A percentile compares a stretch with the other conserved stretches of the same genome.
These are phyloP conservation scores for Zygoascus bituminiphila DNA, from an alignment of 805 yeast genomes.

Conservation along the genomic window DNA sequence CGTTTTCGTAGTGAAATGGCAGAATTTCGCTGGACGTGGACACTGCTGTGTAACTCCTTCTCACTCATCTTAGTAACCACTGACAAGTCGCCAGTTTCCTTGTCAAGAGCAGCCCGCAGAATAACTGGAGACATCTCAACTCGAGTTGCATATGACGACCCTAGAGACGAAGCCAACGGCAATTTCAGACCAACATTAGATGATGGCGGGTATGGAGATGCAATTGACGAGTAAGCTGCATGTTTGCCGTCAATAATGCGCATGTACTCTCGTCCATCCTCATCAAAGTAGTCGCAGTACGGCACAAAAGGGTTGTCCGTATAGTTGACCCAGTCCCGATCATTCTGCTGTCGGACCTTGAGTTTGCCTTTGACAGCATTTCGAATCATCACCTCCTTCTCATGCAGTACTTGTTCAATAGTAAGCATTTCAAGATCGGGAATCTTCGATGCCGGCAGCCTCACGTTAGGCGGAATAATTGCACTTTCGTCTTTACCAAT, in stretches of 20 bases:
- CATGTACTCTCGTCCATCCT: conserved; percentile 25
- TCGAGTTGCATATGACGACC: conserved; percentile 21
- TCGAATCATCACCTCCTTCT: conserved; percentile 68
- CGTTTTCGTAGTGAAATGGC: conserved; percentile 53
- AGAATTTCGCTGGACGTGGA: conserved; percentile 21
- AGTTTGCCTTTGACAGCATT: conserved; percentile 82
- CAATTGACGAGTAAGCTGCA: conserved; percentile 73
- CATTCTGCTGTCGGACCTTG: conserved; percentile 56
- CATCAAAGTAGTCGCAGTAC: conserved; percentile 57
- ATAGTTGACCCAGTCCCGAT: conserved; percentile 64
- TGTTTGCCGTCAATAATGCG: conserved; percentile 48
- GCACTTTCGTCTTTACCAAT: conserved; percentile 6
- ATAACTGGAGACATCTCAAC: conserved; percentile 21
- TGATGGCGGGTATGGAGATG: conserved; percentile 37
- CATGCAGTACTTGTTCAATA: conserved; percentile 63
- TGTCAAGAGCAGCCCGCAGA: conserved; percentile 13
- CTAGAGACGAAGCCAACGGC: conserved; percentile 24
- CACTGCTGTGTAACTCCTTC: conserved; percentile 15
- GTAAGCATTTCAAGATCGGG: conserved; percentile 89
- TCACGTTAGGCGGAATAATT: conserved; percentile 58
- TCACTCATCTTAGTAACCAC: conserved; percentile 13
- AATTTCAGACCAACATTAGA: conserved; percentile 28
- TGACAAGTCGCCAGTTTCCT: conserved; percentile 13
- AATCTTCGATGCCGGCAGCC: conserved; percentile 80
- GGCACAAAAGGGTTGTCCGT: conserved; percentile 87